Evolutionary conservation across 139 green algal species (phyloP), one percentile per base, ranked within the genome.

Genomic region (Picochlorum sp.): DNA sequence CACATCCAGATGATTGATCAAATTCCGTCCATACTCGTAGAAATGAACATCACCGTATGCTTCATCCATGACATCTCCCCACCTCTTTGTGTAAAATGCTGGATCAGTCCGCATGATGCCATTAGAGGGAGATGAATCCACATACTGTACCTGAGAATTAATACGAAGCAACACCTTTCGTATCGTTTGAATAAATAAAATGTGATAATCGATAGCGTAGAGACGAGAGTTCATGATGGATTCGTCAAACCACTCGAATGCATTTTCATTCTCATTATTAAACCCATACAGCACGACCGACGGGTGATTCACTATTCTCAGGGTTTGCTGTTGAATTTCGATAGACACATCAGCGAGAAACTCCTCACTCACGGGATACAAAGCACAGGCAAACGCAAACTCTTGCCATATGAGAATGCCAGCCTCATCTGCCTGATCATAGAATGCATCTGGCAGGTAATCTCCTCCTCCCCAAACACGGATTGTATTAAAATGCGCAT

Each of bases 341-440:
- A 62, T 28, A 10, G 58, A 30, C 14, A 83, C 73, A 56, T 83
- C 52, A 1, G 60, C 15, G 5, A 85, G 18, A 67, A 85, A 85
- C 16, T 61, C 28, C 2, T 37, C 4, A 41, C 79, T 49, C 5
- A 57, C 9, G 7, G 81, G 81, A 54, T 87, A 87, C n/a, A 73
- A 49, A 18, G 67, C 66, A 50, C 81, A 87, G 1, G 79, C 80
- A 68, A 84, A 82, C 66, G 78, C 80, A 10, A 71, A 63, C 75
- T 92, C 85, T 67, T 87, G 80, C 86, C 86, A 92, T 56, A 93
- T 50, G 65, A 94, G 64, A 37, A 94, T 46, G 1, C 87, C 87
- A 18, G 69, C 24, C 28, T 77, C 68, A 62, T 95, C 87, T 23
- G 72, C 77, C 8, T 64, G 69, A 46, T 84, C 73, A 69, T 92